Conservation (phyloP, 2,329 filamentous ascomycete genomes). For the Sporothrix luriei region DNA sequence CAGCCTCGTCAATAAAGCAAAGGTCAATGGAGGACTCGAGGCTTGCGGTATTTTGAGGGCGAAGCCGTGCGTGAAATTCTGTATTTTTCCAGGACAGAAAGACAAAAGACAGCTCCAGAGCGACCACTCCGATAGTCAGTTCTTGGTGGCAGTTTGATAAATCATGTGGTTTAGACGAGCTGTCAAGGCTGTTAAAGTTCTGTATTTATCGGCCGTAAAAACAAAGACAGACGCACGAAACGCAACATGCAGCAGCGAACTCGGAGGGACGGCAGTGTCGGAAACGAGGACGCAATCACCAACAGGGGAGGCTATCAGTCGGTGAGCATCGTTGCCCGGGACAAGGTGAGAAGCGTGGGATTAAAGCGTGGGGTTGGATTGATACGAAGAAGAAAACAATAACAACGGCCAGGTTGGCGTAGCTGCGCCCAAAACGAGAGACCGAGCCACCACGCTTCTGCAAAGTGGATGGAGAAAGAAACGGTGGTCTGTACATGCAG, state of each 20-base stretch:
- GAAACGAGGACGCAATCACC: background rate
- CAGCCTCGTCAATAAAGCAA: conserved; percentile 20
- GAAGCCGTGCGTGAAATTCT: background rate
- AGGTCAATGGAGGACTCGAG: background rate
- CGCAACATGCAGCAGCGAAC: background rate
- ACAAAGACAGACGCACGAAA: background rate
- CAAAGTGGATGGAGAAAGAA: too few relatives aligned
- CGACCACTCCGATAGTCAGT: too few relatives aligned
- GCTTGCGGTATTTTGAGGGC: conserved; percentile 28
- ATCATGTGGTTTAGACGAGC: too few relatives aligned
- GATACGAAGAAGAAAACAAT: background rate
- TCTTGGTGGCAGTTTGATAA: too few relatives aligned
- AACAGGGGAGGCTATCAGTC: background rate
- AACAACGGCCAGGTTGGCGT: too few relatives aligned
- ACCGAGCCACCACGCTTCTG: too few relatives aligned
- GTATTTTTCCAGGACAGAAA: too few relatives aligned
- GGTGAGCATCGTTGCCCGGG: conserved; percentile 9
- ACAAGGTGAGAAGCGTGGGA: conserved; percentile 20
- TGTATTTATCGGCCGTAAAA: background rate
- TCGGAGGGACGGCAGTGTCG: background rate
- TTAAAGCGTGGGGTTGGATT: background rate
- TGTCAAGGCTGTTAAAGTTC: too few relatives aligned
- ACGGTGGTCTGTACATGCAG: too few relatives aligned
- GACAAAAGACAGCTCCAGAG: too few relatives aligned
- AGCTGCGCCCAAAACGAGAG: conserved; percentile 5